Conservation (phyloP, 2,329 filamentous ascomycete species). For the Arthrobotrys conoides region DNA sequence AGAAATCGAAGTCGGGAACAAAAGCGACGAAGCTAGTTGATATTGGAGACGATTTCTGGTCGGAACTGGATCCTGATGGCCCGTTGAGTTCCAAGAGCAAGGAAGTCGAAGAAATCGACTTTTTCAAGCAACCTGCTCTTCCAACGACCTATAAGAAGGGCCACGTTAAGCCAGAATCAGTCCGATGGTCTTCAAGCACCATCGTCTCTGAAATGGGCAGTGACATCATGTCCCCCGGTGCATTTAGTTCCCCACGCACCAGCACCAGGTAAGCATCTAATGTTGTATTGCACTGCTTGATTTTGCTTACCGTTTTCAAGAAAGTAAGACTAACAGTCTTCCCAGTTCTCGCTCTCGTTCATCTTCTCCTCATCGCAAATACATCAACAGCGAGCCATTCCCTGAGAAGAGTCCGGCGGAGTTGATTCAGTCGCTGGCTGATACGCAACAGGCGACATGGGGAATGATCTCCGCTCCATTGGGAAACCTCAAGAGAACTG, state of each 20-base stretch:
- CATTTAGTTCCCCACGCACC: conserved; percentile 70
- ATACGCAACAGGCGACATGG: conserved; percentile 78
- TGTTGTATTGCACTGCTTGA: conserved; percentile 11
- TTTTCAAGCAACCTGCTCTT: conserved; percentile 48
- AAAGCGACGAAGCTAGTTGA: conserved; percentile 68
- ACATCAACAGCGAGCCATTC: conserved; percentile 64
- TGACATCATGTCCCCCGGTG: conserved; percentile 62
- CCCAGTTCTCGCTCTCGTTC: conserved; percentile 50
- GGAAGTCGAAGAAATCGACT: conserved; percentile 49
- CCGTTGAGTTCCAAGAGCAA: conserved; percentile 62
- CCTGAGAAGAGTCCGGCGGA: conserved; percentile 63
- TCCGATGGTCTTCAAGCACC: conserved; percentile 67
- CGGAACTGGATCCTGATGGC: conserved; percentile 71
- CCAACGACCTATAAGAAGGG: conserved; percentile 47
- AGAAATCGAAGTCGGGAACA: conserved; percentile 66
- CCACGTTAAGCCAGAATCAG: conserved; percentile 68
- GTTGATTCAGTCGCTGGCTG: conserved; percentile 69
- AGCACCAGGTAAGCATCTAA: conserved; percentile 70
- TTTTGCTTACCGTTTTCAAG: conserved; percentile 51
- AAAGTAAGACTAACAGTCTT: conserved; percentile 33
- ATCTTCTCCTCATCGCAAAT: conserved; percentile 64
- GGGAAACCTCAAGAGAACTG: conserved; percentile 83
- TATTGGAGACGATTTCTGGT: conserved; percentile 70
- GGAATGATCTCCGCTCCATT: conserved; percentile 71
- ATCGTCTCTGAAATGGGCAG: conserved; percentile 69